Evolutionary conservation across 306 rosid genomes (phyloP), one percentile per base, ranked within the genome.

Genomic region (Benincasa hispida): DNA sequence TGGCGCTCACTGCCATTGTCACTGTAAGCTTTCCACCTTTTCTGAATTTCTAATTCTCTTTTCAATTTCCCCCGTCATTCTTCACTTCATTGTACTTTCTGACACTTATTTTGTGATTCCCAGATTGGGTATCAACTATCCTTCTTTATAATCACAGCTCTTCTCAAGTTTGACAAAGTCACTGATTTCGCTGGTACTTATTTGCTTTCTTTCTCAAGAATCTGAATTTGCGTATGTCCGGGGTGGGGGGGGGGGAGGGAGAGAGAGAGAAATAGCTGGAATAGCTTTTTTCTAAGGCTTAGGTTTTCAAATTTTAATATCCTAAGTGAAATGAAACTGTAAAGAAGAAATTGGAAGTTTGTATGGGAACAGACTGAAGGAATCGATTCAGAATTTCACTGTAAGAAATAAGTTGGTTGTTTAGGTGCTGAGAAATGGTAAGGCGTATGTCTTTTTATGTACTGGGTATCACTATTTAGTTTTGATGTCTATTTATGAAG

Each of bases 121-220:
- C 89, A 95, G 99, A 78, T 90, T 79, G 92, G 79, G 2, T 95
- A 95, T 80, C 99, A 92, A 78, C 67, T 83, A 14, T 32, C 89
- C 60, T 95, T 95, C 84, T 95, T 95, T 80, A 67, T 92, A 54
- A 30, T 92, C 88, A 95, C 99, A 48, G 99, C 99, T 67, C 91
- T 95, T 70, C 91, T 95, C 82, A 90, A 86, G 83, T 90, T 95
- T 75, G 99, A 95, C 58, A 95, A 92, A 82, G 84, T 95, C 85
- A 95, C 99, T 78, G 99, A 95, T 86, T 95, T 92, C 74, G 99
- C 99, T 0, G 99, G 99, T 94, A 88, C 51, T 30, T 13, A 50
- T 13, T 25, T 28, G 0, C 28, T 56, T 42, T 10, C 34, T 58
- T 47, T 78, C 27, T 10, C 37, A 6, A 42, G 17, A 55, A 47